Base-by-base conservation (phyloP, 2,329 filamentous ascomycete species). In the Neonectria faginata region DNA sequence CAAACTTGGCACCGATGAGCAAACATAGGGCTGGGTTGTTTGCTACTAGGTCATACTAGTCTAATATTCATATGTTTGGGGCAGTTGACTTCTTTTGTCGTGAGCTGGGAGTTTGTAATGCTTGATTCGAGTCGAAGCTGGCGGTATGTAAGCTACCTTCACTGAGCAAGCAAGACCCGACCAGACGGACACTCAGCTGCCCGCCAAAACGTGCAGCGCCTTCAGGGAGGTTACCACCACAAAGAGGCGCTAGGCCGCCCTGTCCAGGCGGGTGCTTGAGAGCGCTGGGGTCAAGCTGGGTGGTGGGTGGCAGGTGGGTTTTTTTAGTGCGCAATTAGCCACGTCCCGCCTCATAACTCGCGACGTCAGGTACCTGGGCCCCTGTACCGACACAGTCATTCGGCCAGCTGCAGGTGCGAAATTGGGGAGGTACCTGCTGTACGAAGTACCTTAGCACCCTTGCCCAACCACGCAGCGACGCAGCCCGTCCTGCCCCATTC, bases 361-460 rank as follows among this genome's bases (percentile, higher is more conserved):
- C n/a, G 47, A 42, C n/a, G 45, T 33, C 39, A 48, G 27, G 36
- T 47, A 51, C 51, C 42, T 53, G 20, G 58, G 41, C 41, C 31
- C 44, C 51, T 44, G 39, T 31, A 56, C 66, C 66, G 67, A 62
- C 55, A 64, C 57, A 72, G 70, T 72, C 70, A 72, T 67, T 57
- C 62, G 56, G 68, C 54, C 54, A 51, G 53, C 54, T 59, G 62
- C 53, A 52, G 58, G 51, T 57, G 63, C 60, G 58, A 62, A 66
- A 61, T 54, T 68, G 31, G 66, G 66, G 57, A 54, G 62, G 61
- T 62, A 62, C 57, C 57, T 66, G 55, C 64, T 57, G 64, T 55
- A 62, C 69, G 50, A 66, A 67, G 65, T 53, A 33, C 48, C 25
- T 25, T 25, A 25, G 25, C 55, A 67, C 55, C 68, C 69, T 59